Percentiles rank a stretch among this genome's conserved stretches.
Evolutionary conservation across 306 rosid species (phyloP).

Genomic region (Cucurbita pepo): DNA sequence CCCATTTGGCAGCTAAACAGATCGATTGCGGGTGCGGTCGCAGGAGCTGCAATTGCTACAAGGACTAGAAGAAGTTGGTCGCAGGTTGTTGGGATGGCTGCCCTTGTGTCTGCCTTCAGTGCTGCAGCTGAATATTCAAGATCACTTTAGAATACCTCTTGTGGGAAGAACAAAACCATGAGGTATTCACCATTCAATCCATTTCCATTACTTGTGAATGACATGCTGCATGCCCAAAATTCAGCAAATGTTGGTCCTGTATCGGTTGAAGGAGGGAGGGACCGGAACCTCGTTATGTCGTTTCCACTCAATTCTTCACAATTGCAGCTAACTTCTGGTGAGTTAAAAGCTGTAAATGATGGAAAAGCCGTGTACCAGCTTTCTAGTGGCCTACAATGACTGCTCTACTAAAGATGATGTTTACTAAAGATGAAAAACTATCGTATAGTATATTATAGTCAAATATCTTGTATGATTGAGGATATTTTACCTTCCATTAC

Average conservation of each 20-base stretch:
- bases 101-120: conserved; percentile 44
- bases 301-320: background rate
- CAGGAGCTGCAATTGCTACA: conserved; percentile 63
- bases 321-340: background rate
- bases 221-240: background rate
- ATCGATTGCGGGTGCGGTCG: conserved; percentile 59
- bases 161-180: background rate
- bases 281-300: background rate
- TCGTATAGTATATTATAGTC: no score
- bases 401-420: background rate
- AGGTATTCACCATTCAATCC: background rate
- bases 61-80: conserved; percentile 47
- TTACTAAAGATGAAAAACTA: background rate
- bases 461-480: no score
- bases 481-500: no score
- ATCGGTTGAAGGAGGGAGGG: background rate
- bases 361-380: background rate
- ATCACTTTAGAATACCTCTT: conserved; percentile 16
- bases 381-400: background rate
- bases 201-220: background rate
- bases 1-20: conserved; percentile 48
- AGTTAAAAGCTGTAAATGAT: background rate
- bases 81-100: conserved; percentile 43
- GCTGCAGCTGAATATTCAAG: conserved; percentile 52
- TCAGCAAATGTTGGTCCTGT: background rate